Base-by-base conservation (phyloP, 2,329 filamentous ascomycete genomes). In the Tothia fuscella region DNA sequence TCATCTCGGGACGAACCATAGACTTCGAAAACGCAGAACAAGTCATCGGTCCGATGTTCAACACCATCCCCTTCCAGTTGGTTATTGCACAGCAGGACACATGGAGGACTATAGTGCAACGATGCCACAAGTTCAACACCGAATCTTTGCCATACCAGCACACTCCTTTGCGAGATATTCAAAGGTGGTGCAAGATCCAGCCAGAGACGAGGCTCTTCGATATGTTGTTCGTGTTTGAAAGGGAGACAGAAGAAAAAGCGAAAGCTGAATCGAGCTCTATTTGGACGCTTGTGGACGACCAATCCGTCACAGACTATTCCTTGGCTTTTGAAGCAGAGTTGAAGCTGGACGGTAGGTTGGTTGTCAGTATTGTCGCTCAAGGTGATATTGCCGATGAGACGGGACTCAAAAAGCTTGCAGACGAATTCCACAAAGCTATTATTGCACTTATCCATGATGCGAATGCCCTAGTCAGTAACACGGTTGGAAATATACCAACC, bases 31-130 rank as follows among this genome's bases (percentile, higher is more conserved):
- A 67, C 2, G 71, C 78, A 2, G 80, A 87, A 35, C 55, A 67
- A 17, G 74, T 83, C 1, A 72, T 91, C 31, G 89, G 88, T 0
- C 88, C 89, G 0, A 63, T 95, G 16, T 93, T 95, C 69, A 95
- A 95, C 55, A 94, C 87, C 0, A 65, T 95, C 1, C 86, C 88
- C 0, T 86, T 82, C 54, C 69, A 74, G 42, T 60, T 77, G 25
- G 54, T 62, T 5, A 49, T 71, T 12, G 46, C 60, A 5, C 48
- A 56, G 1, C 53, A 58, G 0, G 63, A 70, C 4, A 75, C 68
- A 0, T 86, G 81, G 76, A 55, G 61, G 1, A 67, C 72, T 0
- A 57, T 86, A 1, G 65, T 86, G 17, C 65, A 62, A 13, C 62
- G 65, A 38, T 84, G 82, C 46, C 85, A 94, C 51, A 61, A 74